These are phyloP conservation scores for Diaporthe australafricana DNA, from an alignment of 2,329 filamentous ascomycete species.

Conservation along the genomic window DNA sequence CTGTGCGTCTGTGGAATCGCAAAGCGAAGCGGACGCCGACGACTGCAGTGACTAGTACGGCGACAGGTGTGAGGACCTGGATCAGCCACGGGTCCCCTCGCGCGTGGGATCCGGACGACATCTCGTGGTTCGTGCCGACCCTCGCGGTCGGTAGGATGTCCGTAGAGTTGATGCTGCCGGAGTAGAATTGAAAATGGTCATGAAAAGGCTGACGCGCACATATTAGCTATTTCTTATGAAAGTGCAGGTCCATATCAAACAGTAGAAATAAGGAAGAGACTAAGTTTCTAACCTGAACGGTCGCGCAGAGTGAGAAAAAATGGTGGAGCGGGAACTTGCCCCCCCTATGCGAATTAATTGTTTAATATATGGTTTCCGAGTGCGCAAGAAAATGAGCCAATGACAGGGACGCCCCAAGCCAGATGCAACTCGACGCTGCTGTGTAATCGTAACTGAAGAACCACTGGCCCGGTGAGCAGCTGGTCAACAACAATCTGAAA, in stretches of 20 bases:
- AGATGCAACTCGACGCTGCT: neutral
- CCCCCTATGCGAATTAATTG: neutral
- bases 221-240: neutral
- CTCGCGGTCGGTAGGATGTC: neutral
- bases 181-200: neutral
- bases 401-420: neutral
- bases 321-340: no score
- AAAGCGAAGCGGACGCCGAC: conserved; percentile 1
- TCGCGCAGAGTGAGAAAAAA: neutral
- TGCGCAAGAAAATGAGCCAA: neutral
- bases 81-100: conserved; percentile 3
- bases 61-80: neutral
- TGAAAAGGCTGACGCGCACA: neutral
- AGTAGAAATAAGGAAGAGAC: neutral
- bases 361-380: neutral
- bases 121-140: neutral
- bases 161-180: neutral
- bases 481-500: neutral
- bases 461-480: neutral
- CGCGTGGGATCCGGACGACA: neutral
- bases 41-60: conserved; percentile 8
- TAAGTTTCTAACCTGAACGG: neutral
- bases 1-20: neutral
- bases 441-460: neutral
- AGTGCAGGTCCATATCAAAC: neutral